These are phyloP conservation scores for Closterium sp. DNA, from an alignment of 139 green algal species.

Conservation along the genomic window DNA sequence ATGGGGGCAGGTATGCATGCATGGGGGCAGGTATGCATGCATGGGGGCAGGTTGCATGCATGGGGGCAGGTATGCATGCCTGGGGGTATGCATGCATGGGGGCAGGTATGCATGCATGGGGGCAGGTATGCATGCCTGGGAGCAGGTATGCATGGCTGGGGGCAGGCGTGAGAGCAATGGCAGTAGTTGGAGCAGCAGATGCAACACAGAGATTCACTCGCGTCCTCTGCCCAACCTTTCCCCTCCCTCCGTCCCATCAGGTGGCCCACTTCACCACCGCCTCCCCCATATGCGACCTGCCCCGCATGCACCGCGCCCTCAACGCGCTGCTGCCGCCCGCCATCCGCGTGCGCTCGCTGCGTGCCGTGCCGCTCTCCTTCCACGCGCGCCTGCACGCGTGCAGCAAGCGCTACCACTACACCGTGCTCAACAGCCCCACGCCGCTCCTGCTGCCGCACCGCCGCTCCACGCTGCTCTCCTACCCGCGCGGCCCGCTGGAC, in stretches of 20 bases:
- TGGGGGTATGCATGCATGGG: too few relatives aligned
- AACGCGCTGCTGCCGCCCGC: constrained; percentile 61
- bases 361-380: constrained; percentile 63
- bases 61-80: too few relatives aligned
- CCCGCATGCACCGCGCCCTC: constrained; percentile 14
- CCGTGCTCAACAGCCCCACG: constrained; percentile 2
- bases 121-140: too few relatives aligned
- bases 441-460: neutral
- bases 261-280: constrained; percentile 19
- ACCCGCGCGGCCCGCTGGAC: constrained; percentile 11
- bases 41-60: too few relatives aligned
- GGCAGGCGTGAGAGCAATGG: too few relatives aligned
- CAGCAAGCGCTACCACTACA: constrained; percentile 35
- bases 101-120: too few relatives aligned
- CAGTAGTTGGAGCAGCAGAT: too few relatives aligned
- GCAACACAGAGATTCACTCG: neutral
- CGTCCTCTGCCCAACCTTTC: neutral
- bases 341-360: constrained; percentile 57
- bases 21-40: too few relatives aligned
- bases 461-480: constrained; percentile 8
- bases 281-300: constrained; percentile 5
- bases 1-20: too few relatives aligned
- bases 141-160: too few relatives aligned
- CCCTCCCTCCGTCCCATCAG: neutral
- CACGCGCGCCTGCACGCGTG: constrained; percentile 58